These are phyloP conservation scores for Blastobotrys attinorum DNA, from an alignment of 805 yeast species.

Conservation along the genomic window DNA sequence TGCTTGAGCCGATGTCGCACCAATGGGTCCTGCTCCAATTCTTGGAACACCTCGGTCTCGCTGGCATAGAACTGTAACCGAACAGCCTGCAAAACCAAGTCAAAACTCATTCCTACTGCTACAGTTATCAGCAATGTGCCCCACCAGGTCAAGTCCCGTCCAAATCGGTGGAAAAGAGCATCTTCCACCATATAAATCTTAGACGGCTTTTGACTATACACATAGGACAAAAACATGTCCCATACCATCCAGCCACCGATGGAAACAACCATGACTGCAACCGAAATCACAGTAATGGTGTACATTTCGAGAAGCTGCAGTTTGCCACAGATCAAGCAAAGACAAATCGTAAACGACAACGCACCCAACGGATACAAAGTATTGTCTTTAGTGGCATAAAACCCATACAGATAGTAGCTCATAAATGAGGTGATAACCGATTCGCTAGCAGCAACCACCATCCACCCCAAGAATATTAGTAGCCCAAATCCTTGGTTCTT, in stretches of 20 bases:
- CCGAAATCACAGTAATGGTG: conserved; percentile 56
- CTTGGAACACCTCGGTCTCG: conserved; percentile 74
- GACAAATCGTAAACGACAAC: conserved; percentile 61
- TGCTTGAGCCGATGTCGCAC: conserved; percentile 65
- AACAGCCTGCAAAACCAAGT: conserved; percentile 52
- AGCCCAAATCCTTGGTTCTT: conserved; percentile 67
- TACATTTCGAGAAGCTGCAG: conserved; percentile 75
- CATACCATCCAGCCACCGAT: conserved; percentile 81
- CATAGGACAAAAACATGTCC: conserved; percentile 66
- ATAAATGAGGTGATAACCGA: conserved; percentile 64
- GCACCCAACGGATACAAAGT: conserved; percentile 79
- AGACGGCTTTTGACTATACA: conserved; percentile 47
- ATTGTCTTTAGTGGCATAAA: conserved; percentile 56
- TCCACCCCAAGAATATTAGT: conserved; percentile 66
- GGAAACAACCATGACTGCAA: conserved; percentile 59
- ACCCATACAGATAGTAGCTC: conserved; percentile 64
- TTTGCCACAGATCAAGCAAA: conserved; percentile 67
- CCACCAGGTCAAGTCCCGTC: conserved; percentile 83
- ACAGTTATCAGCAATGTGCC: conserved; percentile 53
- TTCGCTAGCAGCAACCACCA: conserved; percentile 64
- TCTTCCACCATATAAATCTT: conserved; percentile 62
- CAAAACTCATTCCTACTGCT: conserved; percentile 56
- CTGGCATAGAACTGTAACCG: conserved; percentile 51
- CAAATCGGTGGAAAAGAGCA: conserved; percentile 67
- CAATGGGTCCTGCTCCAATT: conserved; percentile 60